Evolutionary conservation across 2,329 filamentous ascomycete species (phyloP).

Genomic region (Neonectria faginata): DNA sequence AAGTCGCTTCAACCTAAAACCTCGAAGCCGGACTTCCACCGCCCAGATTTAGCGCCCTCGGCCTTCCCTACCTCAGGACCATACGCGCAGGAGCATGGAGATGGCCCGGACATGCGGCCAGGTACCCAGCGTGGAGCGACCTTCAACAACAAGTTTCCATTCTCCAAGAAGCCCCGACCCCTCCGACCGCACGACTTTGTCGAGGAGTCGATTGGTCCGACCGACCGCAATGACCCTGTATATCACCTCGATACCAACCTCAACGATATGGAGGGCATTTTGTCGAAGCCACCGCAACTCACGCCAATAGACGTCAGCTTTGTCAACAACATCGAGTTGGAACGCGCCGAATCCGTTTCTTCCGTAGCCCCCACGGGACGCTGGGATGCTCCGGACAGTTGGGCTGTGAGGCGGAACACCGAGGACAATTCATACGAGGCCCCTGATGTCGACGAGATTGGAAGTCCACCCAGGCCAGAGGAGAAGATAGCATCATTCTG

Average conservation of each 20-base stretch:
- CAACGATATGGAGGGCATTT: slow-evolving; percentile 90
- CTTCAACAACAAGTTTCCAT: slow-evolving; percentile 73
- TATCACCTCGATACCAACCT: slow-evolving; percentile 90
- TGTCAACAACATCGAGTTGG: slow-evolving; percentile 58
- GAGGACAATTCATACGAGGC: slow-evolving; percentile 71
- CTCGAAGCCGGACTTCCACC: slow-evolving; percentile 61
- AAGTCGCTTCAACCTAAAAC: slow-evolving; percentile 64
- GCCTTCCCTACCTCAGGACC: slow-evolving; percentile 50
- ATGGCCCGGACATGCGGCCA: slow-evolving; percentile 48
- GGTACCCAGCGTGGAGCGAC: slow-evolving; percentile 57
- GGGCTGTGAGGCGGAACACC: slow-evolving; percentile 84
- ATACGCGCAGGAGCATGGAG: slow-evolving; percentile 44
- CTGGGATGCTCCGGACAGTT: slow-evolving; percentile 97
- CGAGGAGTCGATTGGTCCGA: slow-evolving; percentile 71
- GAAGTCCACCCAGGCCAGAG: slow-evolving; percentile 74
- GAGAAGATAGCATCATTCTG: slow-evolving; percentile 85
- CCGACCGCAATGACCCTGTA: slow-evolving; percentile 69
- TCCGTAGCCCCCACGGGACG: slow-evolving; percentile 63
- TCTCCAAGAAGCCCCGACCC: slow-evolving; percentile 67
- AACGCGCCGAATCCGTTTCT: slow-evolving; percentile 52
- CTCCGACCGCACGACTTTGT: slow-evolving; percentile 62
- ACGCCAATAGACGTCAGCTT: slow-evolving; percentile 75
- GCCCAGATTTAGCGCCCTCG: slow-evolving; percentile 54
- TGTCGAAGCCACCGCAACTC: slow-evolving; percentile 76
- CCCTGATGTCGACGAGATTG: slow-evolving; percentile 75